Evolutionary conservation across 345 rosid species (phyloP).

Genomic region (Cochlearia excelsa): DNA sequence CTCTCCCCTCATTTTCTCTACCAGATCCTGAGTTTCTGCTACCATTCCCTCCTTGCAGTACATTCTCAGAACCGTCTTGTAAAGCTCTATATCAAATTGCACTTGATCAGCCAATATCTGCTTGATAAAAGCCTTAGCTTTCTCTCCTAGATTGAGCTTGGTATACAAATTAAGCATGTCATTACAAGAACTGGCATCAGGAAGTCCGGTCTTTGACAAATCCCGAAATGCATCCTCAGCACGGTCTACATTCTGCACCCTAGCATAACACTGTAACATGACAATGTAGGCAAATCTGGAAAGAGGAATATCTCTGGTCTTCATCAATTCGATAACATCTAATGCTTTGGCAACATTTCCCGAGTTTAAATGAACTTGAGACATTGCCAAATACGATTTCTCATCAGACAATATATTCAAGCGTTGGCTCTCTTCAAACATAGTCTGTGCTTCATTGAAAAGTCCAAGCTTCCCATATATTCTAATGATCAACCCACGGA

Average conservation of each 20-base stretch:
- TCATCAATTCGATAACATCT: slow-evolving; percentile 59
- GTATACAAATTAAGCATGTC: slow-evolving; percentile 69
- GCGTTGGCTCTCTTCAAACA: slow-evolving; percentile 60
- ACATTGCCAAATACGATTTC: slow-evolving; percentile 91
- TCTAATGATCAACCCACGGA: slow-evolving; percentile 80
- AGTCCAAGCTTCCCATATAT: slow-evolving; percentile 89
- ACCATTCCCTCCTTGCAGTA: slow-evolving; percentile 68
- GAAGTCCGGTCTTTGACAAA: slow-evolving; percentile 61
- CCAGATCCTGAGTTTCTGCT: slow-evolving; percentile 46
- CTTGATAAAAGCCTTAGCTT: slow-evolving; percentile 54
- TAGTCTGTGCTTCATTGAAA: slow-evolving; percentile 66
- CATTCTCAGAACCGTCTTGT: slow-evolving; percentile 47
- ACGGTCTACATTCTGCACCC: slow-evolving; percentile 54
- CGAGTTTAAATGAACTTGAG: slow-evolving; percentile 70
- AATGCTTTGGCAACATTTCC: slow-evolving; percentile 69
- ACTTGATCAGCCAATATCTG: slow-evolving; percentile 52
- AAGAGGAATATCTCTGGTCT: slow-evolving; percentile 56
- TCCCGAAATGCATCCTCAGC: slow-evolving; percentile 76
- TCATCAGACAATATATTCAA: slow-evolving; percentile 65
- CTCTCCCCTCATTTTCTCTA: slow-evolving; percentile 46
- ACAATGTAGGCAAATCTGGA: slow-evolving; percentile 84
- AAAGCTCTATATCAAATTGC: slow-evolving; percentile 58
- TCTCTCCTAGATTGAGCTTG: slow-evolving; percentile 48
- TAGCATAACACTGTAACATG: slow-evolving; percentile 68
- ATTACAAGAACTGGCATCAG: slow-evolving; percentile 75